Percentiles rank a stretch among this genome's conserved stretches.
Conservation (phyloP, 768 basidiomycete genomes). For the Artomyces pyxidatus region DNA sequence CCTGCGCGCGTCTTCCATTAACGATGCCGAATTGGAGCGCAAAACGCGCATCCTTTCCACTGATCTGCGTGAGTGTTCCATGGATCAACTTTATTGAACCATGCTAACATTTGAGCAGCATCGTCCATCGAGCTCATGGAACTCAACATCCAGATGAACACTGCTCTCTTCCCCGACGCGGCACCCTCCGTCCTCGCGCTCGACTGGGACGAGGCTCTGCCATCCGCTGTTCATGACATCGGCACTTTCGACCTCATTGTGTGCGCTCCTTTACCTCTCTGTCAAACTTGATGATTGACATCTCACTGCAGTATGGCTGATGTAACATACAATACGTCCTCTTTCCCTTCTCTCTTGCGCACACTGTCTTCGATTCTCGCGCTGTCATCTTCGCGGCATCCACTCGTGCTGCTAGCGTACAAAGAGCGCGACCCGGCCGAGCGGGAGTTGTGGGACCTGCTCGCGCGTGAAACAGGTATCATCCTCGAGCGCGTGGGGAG, state of each 20-base stretch:
- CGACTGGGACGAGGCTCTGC: conserved; percentile 68
- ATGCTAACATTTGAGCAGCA: conserved; percentile 29
- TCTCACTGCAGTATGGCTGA: conserved; percentile 73
- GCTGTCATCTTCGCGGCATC: conserved; percentile 19
- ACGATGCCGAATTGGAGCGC: conserved; percentile 7
- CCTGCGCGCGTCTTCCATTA: conserved; percentile 33
- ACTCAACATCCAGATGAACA: conserved; percentile 54
- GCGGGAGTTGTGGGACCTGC: conserved; percentile 62
- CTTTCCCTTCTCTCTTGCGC: conserved; percentile 69
- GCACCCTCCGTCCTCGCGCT: conserved; percentile 34
- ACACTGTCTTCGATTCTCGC: conserved; percentile 51
- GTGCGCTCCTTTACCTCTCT: conserved; percentile 33
- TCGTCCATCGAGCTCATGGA: conserved; percentile 76
- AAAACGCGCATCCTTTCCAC: conserved; percentile 13
- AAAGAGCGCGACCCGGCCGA: conserved; percentile 80
- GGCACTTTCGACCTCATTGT: conserved; percentile 53
- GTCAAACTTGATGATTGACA: background rate
- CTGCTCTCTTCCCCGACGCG: conserved; percentile 23
- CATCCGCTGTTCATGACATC: conserved; percentile 33
- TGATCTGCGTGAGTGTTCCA: conserved; percentile 11
- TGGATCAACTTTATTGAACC: background rate
- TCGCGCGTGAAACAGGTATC: conserved; percentile 40
- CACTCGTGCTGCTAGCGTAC: conserved; percentile 67
- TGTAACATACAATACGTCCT: conserved; percentile 84
- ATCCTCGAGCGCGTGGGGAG: conserved; percentile 47